Evolutionary conservation across 257 asterid species (phyloP).

Genomic region (Plectranthus barbatus): DNA sequence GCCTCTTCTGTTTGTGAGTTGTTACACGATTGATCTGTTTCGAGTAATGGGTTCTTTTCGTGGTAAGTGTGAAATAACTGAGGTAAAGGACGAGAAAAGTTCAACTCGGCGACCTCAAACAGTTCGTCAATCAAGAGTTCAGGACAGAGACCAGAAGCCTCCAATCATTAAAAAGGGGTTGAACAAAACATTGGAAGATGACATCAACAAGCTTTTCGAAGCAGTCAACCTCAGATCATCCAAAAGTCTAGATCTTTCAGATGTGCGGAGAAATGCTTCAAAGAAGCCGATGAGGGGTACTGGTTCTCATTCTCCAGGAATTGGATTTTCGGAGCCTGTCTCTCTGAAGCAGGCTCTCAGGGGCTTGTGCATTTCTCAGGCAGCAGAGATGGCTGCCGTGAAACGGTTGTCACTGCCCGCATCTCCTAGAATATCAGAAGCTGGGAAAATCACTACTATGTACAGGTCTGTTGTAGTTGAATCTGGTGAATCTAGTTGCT

Average conservation of each 20-base stretch:
- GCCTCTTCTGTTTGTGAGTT: background rate
- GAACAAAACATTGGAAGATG: constrained; percentile 31
- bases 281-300: constrained; percentile 68
- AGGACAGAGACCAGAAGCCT: constrained; percentile 26
- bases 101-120: constrained; percentile 14
- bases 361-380: constrained; percentile 94
- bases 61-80: constrained; percentile 62
- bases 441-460: constrained; percentile 40
- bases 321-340: constrained; percentile 85
- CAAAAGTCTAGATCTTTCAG: constrained; percentile 38
- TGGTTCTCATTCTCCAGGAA: constrained; percentile 63
- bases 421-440: constrained; percentile 62
- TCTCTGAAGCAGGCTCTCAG: constrained; percentile 86
- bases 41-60: constrained; percentile 50
- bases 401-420: constrained; percentile 65
- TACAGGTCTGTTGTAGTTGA: constrained; percentile 48
- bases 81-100: constrained; percentile 34
- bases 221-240: constrained; percentile 38
- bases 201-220: constrained; percentile 46
- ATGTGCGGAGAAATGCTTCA: constrained; percentile 31
- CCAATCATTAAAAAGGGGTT: constrained; percentile 23
- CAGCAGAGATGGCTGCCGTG: constrained; percentile 82
- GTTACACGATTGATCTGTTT: background rate
- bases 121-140: constrained; percentile 10
- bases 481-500: constrained; percentile 31